phyloP scores from a whole-genome alignment of 2,329 filamentous ascomycete species.

The Alternaria metachromatica region DNA sequence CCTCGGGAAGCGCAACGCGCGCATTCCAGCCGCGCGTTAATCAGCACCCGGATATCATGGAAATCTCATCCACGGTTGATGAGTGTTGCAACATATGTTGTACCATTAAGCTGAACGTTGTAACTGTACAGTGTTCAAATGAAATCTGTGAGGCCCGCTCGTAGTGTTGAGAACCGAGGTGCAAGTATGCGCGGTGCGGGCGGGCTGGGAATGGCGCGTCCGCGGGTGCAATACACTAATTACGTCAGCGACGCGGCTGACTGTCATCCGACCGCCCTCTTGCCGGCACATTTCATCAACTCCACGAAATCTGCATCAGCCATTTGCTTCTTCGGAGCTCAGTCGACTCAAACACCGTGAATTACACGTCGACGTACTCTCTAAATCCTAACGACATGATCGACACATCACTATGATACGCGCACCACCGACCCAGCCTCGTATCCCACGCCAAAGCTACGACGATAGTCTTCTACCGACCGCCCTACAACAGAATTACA shows the following conservation, averaged over 20 bases:
- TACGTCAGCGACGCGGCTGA: not conserved
- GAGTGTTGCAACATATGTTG: not conserved
- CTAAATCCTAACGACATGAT: not conserved
- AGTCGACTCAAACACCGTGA: not conserved
- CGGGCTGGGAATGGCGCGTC: not conserved
- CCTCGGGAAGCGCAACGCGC: not conserved
- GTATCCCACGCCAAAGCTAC: not conserved
- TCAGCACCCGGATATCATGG: not conserved
- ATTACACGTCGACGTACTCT: not conserved
- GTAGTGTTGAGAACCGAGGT: not conserved
- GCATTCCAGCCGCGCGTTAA: not conserved
- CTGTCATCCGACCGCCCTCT: not conserved
- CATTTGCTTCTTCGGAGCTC: not conserved
- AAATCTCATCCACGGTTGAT: not conserved
- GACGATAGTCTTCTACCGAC: no score
- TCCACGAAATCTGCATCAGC: not conserved
- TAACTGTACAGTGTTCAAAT: not conserved
- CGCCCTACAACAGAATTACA: not conserved
- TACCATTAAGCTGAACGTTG: not conserved
- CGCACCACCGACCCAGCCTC: not conserved
- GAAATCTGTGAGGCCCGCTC: not conserved
- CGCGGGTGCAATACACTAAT: not conserved
- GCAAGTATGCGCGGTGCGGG: not conserved
- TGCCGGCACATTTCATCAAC: not conserved
- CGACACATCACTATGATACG: not conserved